Base-by-base conservation (phyloP, 352 stramenopile genomes). In the Elongisporangium undulatum region DNA sequence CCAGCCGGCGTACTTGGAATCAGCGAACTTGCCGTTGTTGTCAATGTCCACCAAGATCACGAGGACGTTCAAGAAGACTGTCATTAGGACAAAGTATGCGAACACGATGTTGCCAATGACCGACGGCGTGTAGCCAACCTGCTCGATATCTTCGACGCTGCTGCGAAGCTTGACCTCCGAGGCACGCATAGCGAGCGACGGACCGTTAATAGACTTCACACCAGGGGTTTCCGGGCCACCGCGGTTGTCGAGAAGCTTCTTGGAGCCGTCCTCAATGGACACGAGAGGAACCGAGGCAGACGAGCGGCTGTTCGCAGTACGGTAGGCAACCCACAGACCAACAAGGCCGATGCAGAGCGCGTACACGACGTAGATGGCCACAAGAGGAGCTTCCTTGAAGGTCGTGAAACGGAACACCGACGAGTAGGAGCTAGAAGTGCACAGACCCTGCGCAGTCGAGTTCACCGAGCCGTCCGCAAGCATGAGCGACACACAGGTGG, bases 221-320 rank as follows among this genome's bases (percentile, higher is more conserved):
- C 56, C 63, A 15, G 75, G 75, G 16, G 75, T 85, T 53, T 81
- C 63, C n/a, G 73, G 75, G 9, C 75, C 75, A 51, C 73, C 75
- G 38, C 75, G 75, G 56, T 85, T 71, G 62, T 85, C 75, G 53
- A 85, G 53, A 16, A 85, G 66, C 68, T 82, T 85, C 73, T 81
- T 85, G 51, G 26, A 61, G n/a, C 73, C 73, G 20, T 77, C 69
- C 0, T 68, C 64, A 45, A 70, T 68, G 7, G 58, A 56, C 19
- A 62, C 62, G 10, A 77, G 34, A n/a, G 56, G 26, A 26, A 61
- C 53, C 13, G 59, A 15, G 10, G 68, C 53, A 2, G 63, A 71
- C 56, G 34, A 34, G 22, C 61, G 60, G 51, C 67, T 55, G 24
- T 69, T 60, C 15, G 59, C 51, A 3, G 68, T 16, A 6, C 75